phyloP scores from a whole-genome alignment of 2,329 filamentous ascomycete species.

The Fusarium marasasianum region DNA sequence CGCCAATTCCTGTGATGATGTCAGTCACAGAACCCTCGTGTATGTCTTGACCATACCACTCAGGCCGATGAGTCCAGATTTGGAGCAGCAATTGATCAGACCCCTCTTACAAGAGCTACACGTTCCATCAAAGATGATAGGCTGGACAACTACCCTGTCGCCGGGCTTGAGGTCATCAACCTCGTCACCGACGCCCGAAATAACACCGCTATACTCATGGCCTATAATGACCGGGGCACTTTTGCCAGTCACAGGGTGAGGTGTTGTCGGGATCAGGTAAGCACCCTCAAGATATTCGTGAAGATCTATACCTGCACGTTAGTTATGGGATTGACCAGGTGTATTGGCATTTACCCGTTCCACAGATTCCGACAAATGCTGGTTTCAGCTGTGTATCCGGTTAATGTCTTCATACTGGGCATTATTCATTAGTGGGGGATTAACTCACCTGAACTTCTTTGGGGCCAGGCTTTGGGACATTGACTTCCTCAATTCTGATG shows the following conservation, averaged over 20 bases:
- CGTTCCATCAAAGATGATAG: not conserved
- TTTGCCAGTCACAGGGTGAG: not conserved
- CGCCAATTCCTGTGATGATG: not conserved
- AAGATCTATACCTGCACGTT: not conserved
- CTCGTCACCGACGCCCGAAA: not conserved
- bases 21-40: fast-evolving
- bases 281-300: not conserved
- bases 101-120: not conserved
- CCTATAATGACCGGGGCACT: not conserved
- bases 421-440: too few species aligned
- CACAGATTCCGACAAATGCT: not conserved
- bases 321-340: not conserved
- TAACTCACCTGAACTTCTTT: not conserved
- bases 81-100: not conserved
- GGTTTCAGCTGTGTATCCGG: not conserved
- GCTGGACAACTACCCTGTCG: not conserved
- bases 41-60: not conserved
- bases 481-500: not conserved
- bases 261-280: not conserved
- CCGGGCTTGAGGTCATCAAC: not conserved
- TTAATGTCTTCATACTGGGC: not conserved
- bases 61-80: not conserved
- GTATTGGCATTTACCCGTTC: not conserved
- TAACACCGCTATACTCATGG: not conserved
- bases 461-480: not conserved